Evolutionary conservation across 495 filamentous ascomycete species (phyloP), one percentile per base, ranked within the genome.

Genomic region (Penicillium macrosclerotiorum): DNA sequence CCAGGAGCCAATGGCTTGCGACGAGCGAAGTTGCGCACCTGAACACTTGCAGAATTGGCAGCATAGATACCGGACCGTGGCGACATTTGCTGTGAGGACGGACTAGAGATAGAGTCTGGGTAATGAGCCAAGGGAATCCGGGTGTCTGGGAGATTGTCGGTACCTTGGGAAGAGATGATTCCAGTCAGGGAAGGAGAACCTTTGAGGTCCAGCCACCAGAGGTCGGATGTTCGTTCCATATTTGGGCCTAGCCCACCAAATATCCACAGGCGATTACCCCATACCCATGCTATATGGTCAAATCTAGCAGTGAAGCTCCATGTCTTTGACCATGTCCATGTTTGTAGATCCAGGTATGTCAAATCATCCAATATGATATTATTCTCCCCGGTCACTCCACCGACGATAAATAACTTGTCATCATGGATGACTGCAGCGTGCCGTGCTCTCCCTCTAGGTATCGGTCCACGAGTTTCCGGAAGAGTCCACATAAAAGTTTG

Each of bases 201-300:
- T 63, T 93, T 93, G 43, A 97, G 77, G 67, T 98, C 93, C 30
- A 98, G 73, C 88, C 92, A 96, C 85, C 90, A 96, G 23, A 98
- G 77, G 65, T 98, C 93, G 30, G 88, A 90, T 38, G 85, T 87
- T 55, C 92, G 89, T 64, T 96, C 91, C 90, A 96, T 95, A 47
- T 96, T 90, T 45, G 90, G 88, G 37, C 86, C 88, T 39, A 97
- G 71, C 17, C 93, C 93, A 26, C 93, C 93, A 68, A 92, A 96
- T n/a, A 96, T 90, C 92, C 92, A 98, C 22, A 98, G 82, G 24
- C 88, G 81, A 29, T 88, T 90, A 41, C 84, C 82, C 86, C 90
- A 95, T 32, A 95, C 80, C 78, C 88, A 95, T 18, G 87, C 89
- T 4, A 89, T 85, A 61, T 98, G 94, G 52, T 98, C 93, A 58